phyloP scores from a whole-genome alignment of 306 rosid species.

The Prunus salicina region DNA sequence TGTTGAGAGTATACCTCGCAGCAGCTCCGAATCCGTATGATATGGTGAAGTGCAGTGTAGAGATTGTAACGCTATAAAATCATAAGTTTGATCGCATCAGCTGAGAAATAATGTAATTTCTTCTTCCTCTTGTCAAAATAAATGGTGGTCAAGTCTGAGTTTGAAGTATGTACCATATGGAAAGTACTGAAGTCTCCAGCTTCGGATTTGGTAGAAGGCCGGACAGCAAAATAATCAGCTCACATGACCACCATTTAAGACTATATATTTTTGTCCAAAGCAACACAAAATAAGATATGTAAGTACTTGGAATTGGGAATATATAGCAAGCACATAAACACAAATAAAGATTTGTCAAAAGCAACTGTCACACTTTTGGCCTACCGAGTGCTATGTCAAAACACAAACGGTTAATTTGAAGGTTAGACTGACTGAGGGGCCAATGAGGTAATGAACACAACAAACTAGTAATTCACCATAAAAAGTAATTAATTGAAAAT shows the following conservation, averaged over 20 bases:
- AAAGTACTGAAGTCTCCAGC: constrained; percentile 64
- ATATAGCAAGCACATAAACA: no score
- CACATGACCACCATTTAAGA: constrained; percentile 71
- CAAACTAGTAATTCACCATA: not conserved
- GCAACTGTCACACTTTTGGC: no score
- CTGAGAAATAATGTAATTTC: not conserved
- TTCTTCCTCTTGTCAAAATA: not conserved
- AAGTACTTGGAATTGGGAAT: no score
- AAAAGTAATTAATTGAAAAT: not conserved
- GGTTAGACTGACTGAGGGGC: not conserved
- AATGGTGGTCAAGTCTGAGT: not conserved
- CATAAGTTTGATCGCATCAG: not conserved
- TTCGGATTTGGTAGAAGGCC: constrained; percentile 56
- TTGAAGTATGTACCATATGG: constrained; percentile 51
- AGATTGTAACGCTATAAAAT: constrained; percentile 45
- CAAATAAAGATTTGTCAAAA: no score
- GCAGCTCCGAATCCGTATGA: constrained; percentile 66
- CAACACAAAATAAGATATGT: not conserved
- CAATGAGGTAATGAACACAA: no score
- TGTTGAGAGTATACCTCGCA: constrained; percentile 40
- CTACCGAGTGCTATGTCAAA: not conserved
- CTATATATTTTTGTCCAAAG: constrained; percentile 18
- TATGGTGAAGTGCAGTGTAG: constrained; percentile 59
- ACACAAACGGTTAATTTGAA: not conserved
- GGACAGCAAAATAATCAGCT: constrained; percentile 54